Conservation (phyloP, 2,329 filamentous ascomycete genomes). For the Aspergillus terreus region DNA sequence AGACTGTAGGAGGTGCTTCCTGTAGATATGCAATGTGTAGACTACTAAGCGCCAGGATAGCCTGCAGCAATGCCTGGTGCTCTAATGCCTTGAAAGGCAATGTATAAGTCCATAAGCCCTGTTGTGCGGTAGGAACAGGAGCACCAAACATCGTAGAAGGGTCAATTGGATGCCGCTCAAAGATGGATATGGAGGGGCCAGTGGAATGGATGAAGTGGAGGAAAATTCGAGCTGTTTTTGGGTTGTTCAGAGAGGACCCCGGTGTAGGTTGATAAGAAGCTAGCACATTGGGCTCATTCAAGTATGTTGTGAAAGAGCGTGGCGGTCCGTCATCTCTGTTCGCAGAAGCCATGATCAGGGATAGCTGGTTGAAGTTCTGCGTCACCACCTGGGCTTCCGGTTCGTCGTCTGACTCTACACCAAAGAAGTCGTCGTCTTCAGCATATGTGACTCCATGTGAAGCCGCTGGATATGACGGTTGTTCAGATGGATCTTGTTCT, state of each 20-base stretch:
- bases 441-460: constrained; percentile 35
- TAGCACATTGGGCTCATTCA: constrained; percentile 50
- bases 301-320: constrained; percentile 47
- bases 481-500: constrained; percentile 4
- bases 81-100: constrained; percentile 79
- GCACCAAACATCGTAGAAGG: constrained; percentile 64
- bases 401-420: constrained; percentile 61
- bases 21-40: constrained; percentile 85
- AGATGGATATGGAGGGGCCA: constrained; percentile 79
- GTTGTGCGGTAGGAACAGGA: constrained; percentile 58
- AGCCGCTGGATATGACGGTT: constrained; percentile 10
- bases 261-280: constrained; percentile 65
- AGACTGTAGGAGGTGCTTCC: constrained; percentile 68
- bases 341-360: constrained; percentile 43
- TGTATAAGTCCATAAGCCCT: constrained; percentile 64
- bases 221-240: constrained; percentile 77
- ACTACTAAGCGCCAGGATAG: constrained; percentile 82
- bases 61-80: constrained; percentile 82
- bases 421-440: constrained; percentile 60
- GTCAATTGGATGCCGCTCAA: constrained; percentile 76
- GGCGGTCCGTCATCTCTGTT: constrained; percentile 46
- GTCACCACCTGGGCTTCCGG: constrained; percentile 37
- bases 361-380: constrained; percentile 36
- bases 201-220: constrained; percentile 89
- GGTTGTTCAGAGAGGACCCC: constrained; percentile 67